These are phyloP conservation scores for Lentinula aciculospora DNA, from an alignment of 768 basidiomycete species.

Conservation along the genomic window DNA sequence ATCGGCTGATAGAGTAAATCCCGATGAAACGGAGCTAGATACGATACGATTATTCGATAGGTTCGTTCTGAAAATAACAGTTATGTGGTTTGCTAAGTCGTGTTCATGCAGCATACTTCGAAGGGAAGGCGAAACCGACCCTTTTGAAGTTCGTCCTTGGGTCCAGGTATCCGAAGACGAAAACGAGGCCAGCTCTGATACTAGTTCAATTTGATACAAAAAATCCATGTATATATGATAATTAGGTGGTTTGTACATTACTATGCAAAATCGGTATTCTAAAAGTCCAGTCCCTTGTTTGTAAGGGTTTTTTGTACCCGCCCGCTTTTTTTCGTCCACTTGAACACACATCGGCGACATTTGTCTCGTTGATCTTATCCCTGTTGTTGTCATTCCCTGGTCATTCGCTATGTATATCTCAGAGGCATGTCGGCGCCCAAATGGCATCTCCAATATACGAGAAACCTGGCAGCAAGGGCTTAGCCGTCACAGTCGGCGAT, in stretches of 20 bases:
- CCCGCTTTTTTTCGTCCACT: no score
- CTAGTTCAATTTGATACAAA: background rate
- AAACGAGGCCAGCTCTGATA: background rate
- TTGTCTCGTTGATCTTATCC: no score
- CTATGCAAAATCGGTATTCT: no score
- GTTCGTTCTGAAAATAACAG: conserved; percentile 31
- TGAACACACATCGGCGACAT: no score
- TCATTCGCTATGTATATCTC: no score
- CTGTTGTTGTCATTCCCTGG: no score
- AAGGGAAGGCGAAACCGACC: conserved; percentile 50
- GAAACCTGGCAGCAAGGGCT: no score
- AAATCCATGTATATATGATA: background rate
- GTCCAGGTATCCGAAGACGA: background rate
- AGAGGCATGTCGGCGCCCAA: no score
- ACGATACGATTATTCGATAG: conserved; percentile 69
- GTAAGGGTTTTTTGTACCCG: no score
- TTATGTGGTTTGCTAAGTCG: conserved; percentile 8
- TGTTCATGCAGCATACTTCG: conserved; percentile 43
- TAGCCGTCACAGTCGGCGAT: no score
- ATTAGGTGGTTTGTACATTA: no score
- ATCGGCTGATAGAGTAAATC: conserved; percentile 19
- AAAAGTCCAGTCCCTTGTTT: background rate
- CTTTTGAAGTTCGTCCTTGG: conserved; percentile 30
- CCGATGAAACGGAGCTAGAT: conserved; percentile 29
- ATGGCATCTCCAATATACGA: no score